phyloP scores from a whole-genome alignment of 2,329 filamentous ascomycete species.

The Xylaria sp. region DNA sequence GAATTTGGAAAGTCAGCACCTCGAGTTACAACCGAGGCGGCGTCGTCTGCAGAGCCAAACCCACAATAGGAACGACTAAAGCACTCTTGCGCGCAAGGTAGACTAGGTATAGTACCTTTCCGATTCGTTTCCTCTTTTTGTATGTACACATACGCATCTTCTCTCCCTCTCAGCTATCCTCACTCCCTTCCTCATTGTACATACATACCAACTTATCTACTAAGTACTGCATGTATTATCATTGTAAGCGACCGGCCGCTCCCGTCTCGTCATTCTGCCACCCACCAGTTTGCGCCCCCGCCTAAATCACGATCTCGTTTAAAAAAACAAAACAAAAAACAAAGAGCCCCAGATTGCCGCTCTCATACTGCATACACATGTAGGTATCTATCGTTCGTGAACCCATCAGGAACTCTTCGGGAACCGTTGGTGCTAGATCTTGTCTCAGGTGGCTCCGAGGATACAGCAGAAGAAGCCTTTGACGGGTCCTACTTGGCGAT shows the following conservation, averaged over 20 bases:
- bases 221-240: neutral
- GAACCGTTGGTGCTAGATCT: slow-evolving; percentile 33
- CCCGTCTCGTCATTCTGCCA: slow-evolving; percentile 30
- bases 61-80: slow-evolving; percentile 27
- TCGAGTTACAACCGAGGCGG: slow-evolving; percentile 23
- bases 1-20: slow-evolving; percentile 36
- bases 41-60: slow-evolving; percentile 25
- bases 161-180: neutral
- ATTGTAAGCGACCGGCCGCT: slow-evolving; percentile 33
- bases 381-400: slow-evolving; percentile 33
- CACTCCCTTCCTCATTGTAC: neutral
- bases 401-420: slow-evolving; percentile 20
- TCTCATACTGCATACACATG: slow-evolving; percentile 22
- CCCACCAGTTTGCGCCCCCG: slow-evolving; percentile 24
- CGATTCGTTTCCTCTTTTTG: neutral
- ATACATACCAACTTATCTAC: too few relatives aligned
- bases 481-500: slow-evolving; percentile 36
- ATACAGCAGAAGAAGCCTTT: slow-evolving; percentile 28
- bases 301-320: slow-evolving; percentile 36
- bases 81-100: slow-evolving; percentile 22
- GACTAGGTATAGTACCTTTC: slow-evolving; percentile 11
- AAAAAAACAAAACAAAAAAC: slow-evolving; percentile 4
- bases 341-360: slow-evolving; percentile 26
- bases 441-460: slow-evolving; percentile 37
- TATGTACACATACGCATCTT: too few relatives aligned